These are phyloP conservation scores for Marsdenia floribunda DNA, from an alignment of 257 asterid genomes.

Conservation along the genomic window DNA sequence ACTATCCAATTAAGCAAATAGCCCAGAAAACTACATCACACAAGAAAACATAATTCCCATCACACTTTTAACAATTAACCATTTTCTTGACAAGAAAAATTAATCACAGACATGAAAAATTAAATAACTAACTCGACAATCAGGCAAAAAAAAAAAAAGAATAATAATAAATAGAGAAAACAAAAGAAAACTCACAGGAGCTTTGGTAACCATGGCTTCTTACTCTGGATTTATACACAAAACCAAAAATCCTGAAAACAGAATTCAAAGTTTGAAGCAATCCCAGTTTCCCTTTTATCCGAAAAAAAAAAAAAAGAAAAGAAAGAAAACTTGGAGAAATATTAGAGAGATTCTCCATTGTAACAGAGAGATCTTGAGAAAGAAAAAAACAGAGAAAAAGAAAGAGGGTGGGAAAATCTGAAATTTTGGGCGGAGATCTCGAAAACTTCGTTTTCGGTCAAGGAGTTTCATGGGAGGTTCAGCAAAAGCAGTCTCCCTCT, in stretches of 20 bases:
- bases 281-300: not conserved
- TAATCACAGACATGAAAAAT: no score
- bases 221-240: not conserved
- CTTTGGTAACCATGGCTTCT: conserved; percentile 53
- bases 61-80: no score
- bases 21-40: not conserved
- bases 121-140: not conserved
- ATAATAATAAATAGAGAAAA: no score
- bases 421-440: no score
- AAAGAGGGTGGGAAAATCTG: no score
- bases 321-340: conserved; percentile 2
- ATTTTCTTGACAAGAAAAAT: no score
- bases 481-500: not conserved
- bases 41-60: no score
- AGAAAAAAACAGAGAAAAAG: not conserved
- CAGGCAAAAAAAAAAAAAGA: no score
- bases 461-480: not conserved
- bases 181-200: conserved; percentile 39
- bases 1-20: not conserved
- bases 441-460: conserved; percentile 19
- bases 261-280: conserved; percentile 3
- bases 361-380: not conserved
- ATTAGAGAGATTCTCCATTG: not conserved
- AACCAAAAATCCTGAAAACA: conserved; percentile 6
- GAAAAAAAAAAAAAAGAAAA: no score